Percentiles rank a stretch among this genome's conserved stretches.
Evolutionary conservation across 2,329 filamentous ascomycete species (phyloP).

Genomic region (Pseudogymnoascus sp.): DNA sequence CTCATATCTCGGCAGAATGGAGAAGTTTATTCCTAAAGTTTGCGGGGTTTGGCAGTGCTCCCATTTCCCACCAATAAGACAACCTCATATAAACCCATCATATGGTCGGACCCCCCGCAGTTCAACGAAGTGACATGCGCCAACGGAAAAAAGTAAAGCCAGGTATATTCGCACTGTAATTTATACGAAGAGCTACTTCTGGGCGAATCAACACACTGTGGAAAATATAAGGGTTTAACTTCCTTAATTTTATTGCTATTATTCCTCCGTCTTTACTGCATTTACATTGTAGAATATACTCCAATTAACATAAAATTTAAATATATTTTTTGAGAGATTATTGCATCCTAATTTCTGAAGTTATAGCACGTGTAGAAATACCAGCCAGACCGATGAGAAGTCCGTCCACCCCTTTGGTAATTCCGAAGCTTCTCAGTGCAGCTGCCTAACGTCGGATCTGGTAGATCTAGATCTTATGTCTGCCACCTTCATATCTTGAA

Average conservation of each 20-base stretch:
- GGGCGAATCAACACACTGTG: no score
- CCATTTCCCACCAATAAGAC: conserved; percentile 5
- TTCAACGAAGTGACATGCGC: not conserved
- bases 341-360: not conserved
- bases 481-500: not conserved
- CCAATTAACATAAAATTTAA: not conserved
- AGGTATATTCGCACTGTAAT: not conserved
- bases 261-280: not conserved
- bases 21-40: not conserved
- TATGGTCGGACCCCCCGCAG: not conserved
- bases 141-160: not conserved
- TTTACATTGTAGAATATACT: not conserved
- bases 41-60: not conserved
- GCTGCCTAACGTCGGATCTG: not conserved
- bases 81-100: not conserved
- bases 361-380: not conserved
- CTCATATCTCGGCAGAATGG: not conserved
- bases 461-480: not conserved
- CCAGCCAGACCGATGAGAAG: not conserved
- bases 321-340: not conserved
- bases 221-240: not conserved
- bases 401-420: not conserved
- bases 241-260: not conserved
- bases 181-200: not conserved
- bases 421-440: not conserved